These are phyloP conservation scores for Cucurbita pepo DNA, from an alignment of 306 rosid species.

Conservation along the genomic window DNA sequence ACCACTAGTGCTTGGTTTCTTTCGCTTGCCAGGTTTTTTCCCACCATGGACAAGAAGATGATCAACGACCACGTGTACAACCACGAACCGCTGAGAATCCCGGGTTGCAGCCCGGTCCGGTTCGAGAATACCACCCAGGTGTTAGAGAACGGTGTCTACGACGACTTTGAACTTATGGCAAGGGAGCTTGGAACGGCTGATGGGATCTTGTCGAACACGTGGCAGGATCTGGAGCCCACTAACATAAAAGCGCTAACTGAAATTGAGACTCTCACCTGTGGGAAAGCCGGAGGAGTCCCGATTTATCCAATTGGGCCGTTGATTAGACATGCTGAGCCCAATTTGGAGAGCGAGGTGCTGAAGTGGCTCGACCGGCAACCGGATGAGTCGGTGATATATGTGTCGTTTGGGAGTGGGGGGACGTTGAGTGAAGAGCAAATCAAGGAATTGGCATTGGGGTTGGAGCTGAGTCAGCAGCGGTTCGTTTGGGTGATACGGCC, in stretches of 20 bases:
- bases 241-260: background rate
- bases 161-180: background rate
- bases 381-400: slow-evolving; percentile 27
- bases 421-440: slow-evolving; percentile 30
- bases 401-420: slow-evolving; percentile 63
- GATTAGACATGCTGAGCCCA: slow-evolving; percentile 4
- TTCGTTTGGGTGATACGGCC: slow-evolving; percentile 59
- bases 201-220: background rate
- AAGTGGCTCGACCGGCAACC: slow-evolving; percentile 45
- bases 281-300: slow-evolving; percentile 2
- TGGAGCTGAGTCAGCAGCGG: slow-evolving; percentile 40
- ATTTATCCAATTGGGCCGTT: slow-evolving; percentile 41
- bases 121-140: background rate
- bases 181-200: background rate
- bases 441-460: slow-evolving; percentile 42
- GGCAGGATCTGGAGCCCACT: slow-evolving; percentile 4
- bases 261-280: background rate
- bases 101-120: background rate
- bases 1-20: background rate
- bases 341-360: background rate
- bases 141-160: background rate
- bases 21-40: background rate
- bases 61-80: background rate
- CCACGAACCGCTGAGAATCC: background rate
- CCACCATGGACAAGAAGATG: background rate